Conservation (phyloP, 169 alveolate species). For the Eimeria necatrix region DNA sequence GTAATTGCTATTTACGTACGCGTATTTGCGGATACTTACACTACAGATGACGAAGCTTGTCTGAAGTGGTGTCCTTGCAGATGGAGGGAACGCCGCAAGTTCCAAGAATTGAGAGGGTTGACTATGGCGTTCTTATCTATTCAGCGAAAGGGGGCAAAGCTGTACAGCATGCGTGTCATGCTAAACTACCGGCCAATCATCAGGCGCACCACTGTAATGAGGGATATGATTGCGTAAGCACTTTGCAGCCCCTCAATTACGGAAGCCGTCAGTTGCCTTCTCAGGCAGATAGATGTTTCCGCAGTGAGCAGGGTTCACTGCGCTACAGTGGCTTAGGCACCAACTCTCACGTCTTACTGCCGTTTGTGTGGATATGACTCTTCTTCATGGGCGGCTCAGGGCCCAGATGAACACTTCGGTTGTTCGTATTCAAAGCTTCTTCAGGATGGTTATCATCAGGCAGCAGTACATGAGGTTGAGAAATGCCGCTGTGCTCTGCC, state of each 20-base stretch:
- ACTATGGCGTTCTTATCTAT: conserved; percentile 84
- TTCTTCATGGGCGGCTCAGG: conserved; percentile 34
- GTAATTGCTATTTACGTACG: not conserved
- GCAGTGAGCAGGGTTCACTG: not conserved
- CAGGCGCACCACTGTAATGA: conserved; percentile 83
- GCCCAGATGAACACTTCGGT: conserved; percentile 83
- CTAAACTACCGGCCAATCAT: conserved; percentile 83
- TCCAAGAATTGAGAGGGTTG: conserved; percentile 80
- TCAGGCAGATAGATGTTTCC: not conserved
- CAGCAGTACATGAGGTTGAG: conserved; percentile 84
- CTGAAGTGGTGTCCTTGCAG: conserved; percentile 21
- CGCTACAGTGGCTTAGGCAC: not conserved
- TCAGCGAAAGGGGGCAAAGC: conserved; percentile 87
- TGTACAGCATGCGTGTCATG: conserved; percentile 85
- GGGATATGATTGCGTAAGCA: conserved; percentile 85
- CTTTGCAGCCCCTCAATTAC: not conserved
- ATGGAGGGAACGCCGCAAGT: conserved; percentile 78
- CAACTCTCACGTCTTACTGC: too few species aligned
- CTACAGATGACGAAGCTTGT: too few species aligned
- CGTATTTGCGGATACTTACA: too few species aligned
- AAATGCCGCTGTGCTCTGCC: conserved; percentile 81
- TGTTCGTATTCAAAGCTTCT: conserved; percentile 86
- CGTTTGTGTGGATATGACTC: not conserved
- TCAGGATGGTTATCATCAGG: conserved; percentile 86
- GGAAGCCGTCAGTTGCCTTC: not conserved